Base-by-base conservation (phyloP, 352 stramenopile genomes). In the Phytophthora palmivora region DNA sequence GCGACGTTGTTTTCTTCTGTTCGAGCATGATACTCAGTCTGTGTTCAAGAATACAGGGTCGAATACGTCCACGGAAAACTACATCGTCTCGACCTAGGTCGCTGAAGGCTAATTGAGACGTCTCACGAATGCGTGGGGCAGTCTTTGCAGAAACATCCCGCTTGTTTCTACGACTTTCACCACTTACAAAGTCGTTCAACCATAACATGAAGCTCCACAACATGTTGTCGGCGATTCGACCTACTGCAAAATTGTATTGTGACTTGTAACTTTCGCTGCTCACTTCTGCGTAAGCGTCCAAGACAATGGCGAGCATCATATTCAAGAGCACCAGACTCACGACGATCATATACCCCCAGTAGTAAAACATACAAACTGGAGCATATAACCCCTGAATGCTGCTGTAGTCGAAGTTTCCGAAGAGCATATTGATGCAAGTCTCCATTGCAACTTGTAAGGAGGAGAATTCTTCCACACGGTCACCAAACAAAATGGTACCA, bases 291-390 rank as follows among this genome's bases (percentile, higher is more conserved):
- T 68, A 68, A 4, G 60, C 44, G 22, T 68, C 60, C 46, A 90
- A 63, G 2, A 90, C 78, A 39, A 90, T 90, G 16, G 81, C 81
- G 34, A 90, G 75, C 74, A 90, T 88, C 67, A 90, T 86, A 53
- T 88, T 90, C 32, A 90, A 72, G 46, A 90, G 58, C 30, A 68
- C 44, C 37, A 68, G 60, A 15, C 72, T 81, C 36, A 88, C 74
- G 4, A 88, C 67, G 36, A 87, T 63, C 74, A 90, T 85, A 61
- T 86, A 87, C 6, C 50, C 45, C 81, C 81, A 87, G 61, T 90
- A 90, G 68, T 81, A 90, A 15, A 90, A 38, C 66, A 86, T 79
- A 5, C 70, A 78, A 5, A 84, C 61, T 0, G 68, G 79, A 0
- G 58, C 16, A 43, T 84, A 68, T 6, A 85, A 11, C 48, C 78